Evolutionary conservation across 2,329 filamentous ascomycete species (phyloP).

Genomic region (Eutypa lata): DNA sequence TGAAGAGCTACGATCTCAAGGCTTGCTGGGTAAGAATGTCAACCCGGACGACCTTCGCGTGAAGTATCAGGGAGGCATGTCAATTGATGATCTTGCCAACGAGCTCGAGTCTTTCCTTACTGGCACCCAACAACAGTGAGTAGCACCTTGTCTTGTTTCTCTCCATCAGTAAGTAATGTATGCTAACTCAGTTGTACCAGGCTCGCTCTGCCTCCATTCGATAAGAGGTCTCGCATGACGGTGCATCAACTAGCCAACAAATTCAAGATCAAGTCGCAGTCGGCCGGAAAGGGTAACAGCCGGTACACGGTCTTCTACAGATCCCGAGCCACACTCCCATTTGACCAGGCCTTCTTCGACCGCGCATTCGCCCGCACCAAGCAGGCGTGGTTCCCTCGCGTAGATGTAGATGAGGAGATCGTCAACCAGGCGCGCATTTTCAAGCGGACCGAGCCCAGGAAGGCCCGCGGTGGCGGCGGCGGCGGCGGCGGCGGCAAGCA

Average conservation of each 20-base stretch:
- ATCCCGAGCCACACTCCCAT: slow-evolving; percentile 62
- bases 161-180: background rate
- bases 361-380: slow-evolving; percentile 42
- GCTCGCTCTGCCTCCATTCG: slow-evolving; percentile 78
- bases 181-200: slow-evolving; percentile 38
- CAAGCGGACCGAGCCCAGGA: slow-evolving; percentile 22
- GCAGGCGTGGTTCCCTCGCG: slow-evolving; percentile 54
- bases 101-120: slow-evolving; percentile 72
- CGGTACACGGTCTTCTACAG: slow-evolving; percentile 78
- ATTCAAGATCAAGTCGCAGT: slow-evolving; percentile 81
- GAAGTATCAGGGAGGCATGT: slow-evolving; percentile 74
- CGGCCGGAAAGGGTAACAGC: slow-evolving; percentile 67
- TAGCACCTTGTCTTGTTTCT: slow-evolving; percentile 25
- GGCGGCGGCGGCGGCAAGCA: slow-evolving; percentile 26
- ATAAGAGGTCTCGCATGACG: slow-evolving; percentile 69
- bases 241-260: slow-evolving; percentile 76
- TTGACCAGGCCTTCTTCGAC: slow-evolving; percentile 55
- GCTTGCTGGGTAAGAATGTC: slow-evolving; percentile 59
- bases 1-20: slow-evolving; percentile 64
- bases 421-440: slow-evolving; percentile 23
- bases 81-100: slow-evolving; percentile 64
- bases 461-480: slow-evolving; percentile 23
- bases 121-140: slow-evolving; percentile 60
- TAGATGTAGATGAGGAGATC: slow-evolving; percentile 36
- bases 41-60: slow-evolving; percentile 58